Percentiles rank a stretch among this genome's conserved stretches.
Conservation (phyloP, 2,329 filamentous ascomycete species). For the Huntiella savannae region DNA sequence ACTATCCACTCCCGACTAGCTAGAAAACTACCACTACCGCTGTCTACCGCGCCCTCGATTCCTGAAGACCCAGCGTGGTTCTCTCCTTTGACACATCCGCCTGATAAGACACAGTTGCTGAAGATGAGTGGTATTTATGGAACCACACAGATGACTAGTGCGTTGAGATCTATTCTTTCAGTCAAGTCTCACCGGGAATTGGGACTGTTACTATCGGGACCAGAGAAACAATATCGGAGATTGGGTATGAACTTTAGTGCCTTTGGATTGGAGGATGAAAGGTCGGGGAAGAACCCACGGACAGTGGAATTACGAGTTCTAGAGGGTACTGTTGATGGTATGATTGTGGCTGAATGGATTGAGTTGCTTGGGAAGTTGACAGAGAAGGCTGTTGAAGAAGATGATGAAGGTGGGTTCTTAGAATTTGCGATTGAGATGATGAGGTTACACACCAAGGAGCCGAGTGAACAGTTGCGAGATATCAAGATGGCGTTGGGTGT, state of each 20-base stretch:
- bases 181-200: slow-evolving; percentile 16
- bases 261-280: slow-evolving; percentile 20
- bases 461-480: not conserved
- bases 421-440: slow-evolving; percentile 1
- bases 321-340: slow-evolving; percentile 18
- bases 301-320: slow-evolving; percentile 23
- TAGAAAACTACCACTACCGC: slow-evolving; percentile 2
- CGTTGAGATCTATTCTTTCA: slow-evolving; percentile 16
- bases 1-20: slow-evolving; percentile 10
- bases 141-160: not conserved
- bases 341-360: slow-evolving; percentile 19
- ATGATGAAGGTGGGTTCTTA: not conserved
- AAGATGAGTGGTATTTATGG: not conserved
- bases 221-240: slow-evolving; percentile 17
- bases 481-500: not conserved
- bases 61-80: not conserved
- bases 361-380: slow-evolving; percentile 18
- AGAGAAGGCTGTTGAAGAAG: slow-evolving; percentile 14
- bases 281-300: slow-evolving; percentile 18
- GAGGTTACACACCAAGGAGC: not conserved
- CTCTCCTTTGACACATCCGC: slow-evolving; percentile 11
- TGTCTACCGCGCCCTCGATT: not conserved
- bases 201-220: slow-evolving; percentile 20
- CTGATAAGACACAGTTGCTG: slow-evolving; percentile 9
- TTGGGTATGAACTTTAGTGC: slow-evolving; percentile 25